Conservation (phyloP, 2,329 filamentous ascomycete genomes). For the Berkeleyomyces basicola region DNA sequence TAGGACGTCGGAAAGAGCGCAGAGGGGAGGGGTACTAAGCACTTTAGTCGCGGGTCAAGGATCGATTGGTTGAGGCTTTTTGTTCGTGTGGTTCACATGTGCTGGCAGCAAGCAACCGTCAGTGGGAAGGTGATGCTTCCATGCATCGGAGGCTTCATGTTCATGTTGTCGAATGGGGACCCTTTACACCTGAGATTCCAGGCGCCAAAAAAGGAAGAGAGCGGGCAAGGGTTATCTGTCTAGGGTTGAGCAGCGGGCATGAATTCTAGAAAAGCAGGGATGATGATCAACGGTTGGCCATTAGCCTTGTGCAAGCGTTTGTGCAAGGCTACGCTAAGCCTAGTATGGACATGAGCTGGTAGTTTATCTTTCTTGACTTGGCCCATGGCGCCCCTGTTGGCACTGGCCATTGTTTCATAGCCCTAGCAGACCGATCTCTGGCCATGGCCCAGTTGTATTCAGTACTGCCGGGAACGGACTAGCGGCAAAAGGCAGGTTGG, state of each 20-base stretch:
- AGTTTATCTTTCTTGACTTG: no score
- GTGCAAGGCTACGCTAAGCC: no score
- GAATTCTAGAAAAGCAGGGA: not conserved
- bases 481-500: not conserved
- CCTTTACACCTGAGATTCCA: not conserved
- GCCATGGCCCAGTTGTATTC: not conserved
- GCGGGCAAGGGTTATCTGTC: not conserved
- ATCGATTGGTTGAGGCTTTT: not conserved
- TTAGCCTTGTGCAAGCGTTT: no score
- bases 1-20: no score
- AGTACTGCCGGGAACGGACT: not conserved
- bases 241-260: not conserved
- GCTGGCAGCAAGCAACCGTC: not conserved
- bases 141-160: not conserved
- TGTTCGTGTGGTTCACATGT: not conserved
- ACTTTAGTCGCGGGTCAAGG: not conserved
- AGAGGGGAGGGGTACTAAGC: no score
- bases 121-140: not conserved
- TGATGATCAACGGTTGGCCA: no score
- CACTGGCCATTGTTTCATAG: not conserved
- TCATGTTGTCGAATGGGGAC: not conserved
- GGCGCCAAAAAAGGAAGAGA: not conserved
- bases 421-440: not conserved
- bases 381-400: no score
- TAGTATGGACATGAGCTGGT: no score